Conservation (phyloP, 331 rosid genomes). For the Malus hybrid region DNA sequence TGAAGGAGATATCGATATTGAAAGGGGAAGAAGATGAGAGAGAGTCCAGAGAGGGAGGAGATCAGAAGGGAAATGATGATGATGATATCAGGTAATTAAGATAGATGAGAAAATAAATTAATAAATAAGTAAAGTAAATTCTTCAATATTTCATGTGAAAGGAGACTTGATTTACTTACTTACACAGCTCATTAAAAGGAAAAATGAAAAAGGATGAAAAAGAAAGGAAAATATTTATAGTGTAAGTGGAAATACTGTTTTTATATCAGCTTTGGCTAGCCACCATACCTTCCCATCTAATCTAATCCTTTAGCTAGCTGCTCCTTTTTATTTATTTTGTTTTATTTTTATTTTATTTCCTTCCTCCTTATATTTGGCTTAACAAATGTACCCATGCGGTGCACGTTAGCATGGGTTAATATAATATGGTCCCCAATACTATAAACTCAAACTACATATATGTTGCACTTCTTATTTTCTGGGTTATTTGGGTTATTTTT, state of each 20-base stretch:
- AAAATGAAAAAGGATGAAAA: not conserved
- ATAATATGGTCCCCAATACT: constrained; percentile 56
- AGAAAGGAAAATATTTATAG: not conserved
- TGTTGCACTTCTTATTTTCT: constrained; percentile 10
- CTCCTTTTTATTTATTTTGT: not conserved
- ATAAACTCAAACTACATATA: not conserved
- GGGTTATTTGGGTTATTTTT: not conserved
- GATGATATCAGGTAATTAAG: constrained; percentile 43
- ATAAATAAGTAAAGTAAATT: not conserved
- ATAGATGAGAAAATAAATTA: not conserved
- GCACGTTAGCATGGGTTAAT: constrained; percentile 49
- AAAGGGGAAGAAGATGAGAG: constrained; percentile 4
- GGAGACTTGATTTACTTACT: constrained; percentile 17
- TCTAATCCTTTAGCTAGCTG: constrained; percentile 10
- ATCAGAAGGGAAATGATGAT: constrained; percentile 18
- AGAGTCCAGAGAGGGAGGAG: constrained; percentile 24
- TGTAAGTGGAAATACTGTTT: constrained; percentile 60
- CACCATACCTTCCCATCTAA: constrained; percentile 43
- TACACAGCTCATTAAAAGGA: constrained; percentile 12
- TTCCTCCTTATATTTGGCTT: constrained; percentile 28
- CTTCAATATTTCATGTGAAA: constrained; percentile 9
- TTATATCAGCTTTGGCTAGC: constrained; percentile 38
- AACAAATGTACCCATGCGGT: constrained; percentile 55
- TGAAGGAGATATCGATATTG: constrained; percentile 29
- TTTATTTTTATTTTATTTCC: not conserved